Evolutionary conservation across 1,284 basidiomycete species (phyloP).

Genomic region (Laetiporus sulphureus): DNA sequence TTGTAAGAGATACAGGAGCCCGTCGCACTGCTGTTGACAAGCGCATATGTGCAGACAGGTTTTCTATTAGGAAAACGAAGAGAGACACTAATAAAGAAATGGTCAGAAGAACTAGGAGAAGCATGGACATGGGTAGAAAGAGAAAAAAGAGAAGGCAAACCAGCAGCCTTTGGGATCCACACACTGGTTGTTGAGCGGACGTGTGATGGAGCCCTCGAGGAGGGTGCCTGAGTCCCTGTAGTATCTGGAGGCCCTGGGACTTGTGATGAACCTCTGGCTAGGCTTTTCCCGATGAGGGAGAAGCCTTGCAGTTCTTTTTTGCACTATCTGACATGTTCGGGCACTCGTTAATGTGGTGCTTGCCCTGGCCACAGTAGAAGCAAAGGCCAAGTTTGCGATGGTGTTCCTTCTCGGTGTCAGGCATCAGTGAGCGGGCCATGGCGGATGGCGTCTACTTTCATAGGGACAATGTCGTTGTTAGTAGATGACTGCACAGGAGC

Average conservation of each 20-base stretch:
- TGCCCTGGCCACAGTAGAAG: constrained; percentile 23
- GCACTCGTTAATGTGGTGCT: constrained; percentile 21
- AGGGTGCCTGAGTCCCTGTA: constrained; percentile 14
- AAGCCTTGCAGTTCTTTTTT: constrained; percentile 9
- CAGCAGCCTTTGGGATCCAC: constrained; percentile 9
- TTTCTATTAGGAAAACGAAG: constrained; percentile 25
- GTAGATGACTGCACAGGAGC: no score
- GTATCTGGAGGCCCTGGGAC: constrained; percentile 21
- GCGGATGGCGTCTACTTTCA: no score
- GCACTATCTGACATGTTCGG: constrained; percentile 18
- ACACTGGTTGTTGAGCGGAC: constrained; percentile 3
- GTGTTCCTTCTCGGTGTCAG: constrained; percentile 22
- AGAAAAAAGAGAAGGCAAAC: constrained; percentile 5
- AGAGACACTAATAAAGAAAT: constrained; percentile 30
- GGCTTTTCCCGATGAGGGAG: constrained; percentile 28
- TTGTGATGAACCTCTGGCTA: constrained; percentile 16
- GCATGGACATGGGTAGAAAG: constrained; percentile 11
- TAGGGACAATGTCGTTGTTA: no score
- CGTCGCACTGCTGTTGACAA: constrained; percentile 31
- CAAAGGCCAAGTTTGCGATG: constrained; percentile 19
- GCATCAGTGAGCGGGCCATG: no score
- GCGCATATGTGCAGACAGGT: constrained; percentile 23
- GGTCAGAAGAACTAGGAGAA: constrained; percentile 19
- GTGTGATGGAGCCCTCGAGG: no score
- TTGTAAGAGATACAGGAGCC: constrained; percentile 29